phyloP scores from a whole-genome alignment of 139 green algal species.

The Dunaliella primolecta region DNA sequence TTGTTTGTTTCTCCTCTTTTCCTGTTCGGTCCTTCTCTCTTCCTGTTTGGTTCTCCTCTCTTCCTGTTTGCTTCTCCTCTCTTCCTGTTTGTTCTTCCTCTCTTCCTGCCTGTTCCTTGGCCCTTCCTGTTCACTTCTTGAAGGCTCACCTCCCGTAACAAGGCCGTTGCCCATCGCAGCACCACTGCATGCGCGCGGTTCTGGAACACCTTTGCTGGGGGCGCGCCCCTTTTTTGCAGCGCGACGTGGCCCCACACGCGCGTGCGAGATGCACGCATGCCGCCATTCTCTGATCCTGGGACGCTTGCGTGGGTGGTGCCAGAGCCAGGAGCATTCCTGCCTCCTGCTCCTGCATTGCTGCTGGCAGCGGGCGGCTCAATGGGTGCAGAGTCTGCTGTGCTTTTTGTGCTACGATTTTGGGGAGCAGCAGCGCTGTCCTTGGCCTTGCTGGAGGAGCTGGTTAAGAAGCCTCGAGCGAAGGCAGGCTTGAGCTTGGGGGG shows the following conservation, averaged over 20 bases:
- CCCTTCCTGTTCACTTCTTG: not conserved
- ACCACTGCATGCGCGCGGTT: slow-evolving; percentile 57
- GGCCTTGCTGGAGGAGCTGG: too few relatives aligned
- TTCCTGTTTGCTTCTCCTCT: too few relatives aligned
- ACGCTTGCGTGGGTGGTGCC: not conserved
- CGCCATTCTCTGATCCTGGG: not conserved
- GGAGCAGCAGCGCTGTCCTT: not conserved
- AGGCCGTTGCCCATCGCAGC: slow-evolving; percentile 57
- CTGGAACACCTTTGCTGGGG: not conserved
- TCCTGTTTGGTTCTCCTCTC: too few relatives aligned
- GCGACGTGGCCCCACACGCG: slow-evolving; percentile 30
- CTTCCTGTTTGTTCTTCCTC: too few relatives aligned
- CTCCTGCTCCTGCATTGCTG: not conserved
- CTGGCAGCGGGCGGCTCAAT: slow-evolving; percentile 1
- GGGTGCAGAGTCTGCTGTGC: not conserved
- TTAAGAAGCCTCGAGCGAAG: too few relatives aligned
- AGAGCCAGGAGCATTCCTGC: not conserved
- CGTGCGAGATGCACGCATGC: slow-evolving; percentile 9
- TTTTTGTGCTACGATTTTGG: not conserved
- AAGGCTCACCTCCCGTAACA: slow-evolving; percentile 46
- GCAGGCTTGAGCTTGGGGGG: too few relatives aligned
- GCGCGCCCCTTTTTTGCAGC: slow-evolving; percentile 17
- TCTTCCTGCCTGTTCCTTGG: not conserved
- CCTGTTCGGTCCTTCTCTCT: too few relatives aligned
- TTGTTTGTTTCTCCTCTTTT: too few relatives aligned